These are phyloP conservation scores for Aspergillus viridinutans DNA, from an alignment of 2,329 filamentous ascomycete genomes.

Conservation along the genomic window DNA sequence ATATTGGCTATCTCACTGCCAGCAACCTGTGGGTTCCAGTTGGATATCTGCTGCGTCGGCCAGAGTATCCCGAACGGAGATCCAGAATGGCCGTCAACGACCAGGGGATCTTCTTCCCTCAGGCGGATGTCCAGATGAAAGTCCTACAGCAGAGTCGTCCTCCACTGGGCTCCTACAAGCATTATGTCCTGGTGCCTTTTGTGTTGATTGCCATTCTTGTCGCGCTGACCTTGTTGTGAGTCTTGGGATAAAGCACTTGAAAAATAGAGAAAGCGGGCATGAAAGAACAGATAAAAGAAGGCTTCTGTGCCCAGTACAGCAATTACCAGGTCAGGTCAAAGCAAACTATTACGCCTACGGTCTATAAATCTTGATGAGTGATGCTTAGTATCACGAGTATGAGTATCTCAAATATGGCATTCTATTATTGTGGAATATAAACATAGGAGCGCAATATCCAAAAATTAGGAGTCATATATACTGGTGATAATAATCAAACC, in stretches of 20 bases:
- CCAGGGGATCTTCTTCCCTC: not conserved
- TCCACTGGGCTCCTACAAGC: not conserved
- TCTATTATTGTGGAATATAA: not conserved
- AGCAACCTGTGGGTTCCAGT: constrained; percentile 19
- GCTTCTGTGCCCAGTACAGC: too few relatives aligned
- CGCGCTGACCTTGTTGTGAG: not conserved
- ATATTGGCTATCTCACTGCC: constrained; percentile 15
- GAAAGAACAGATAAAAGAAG: too few relatives aligned
- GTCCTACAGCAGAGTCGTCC: not conserved
- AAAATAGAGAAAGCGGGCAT: too few relatives aligned
- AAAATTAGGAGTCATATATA: not conserved
- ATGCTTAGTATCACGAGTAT: too few relatives aligned
- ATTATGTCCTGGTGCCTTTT: not conserved
- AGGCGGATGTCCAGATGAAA: not conserved
- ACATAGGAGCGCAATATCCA: not conserved
- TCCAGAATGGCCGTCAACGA: not conserved
- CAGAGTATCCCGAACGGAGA: constrained; percentile 7
- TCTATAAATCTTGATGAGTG: too few relatives aligned
- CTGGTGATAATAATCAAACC: not conserved
- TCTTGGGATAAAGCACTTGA: not conserved
- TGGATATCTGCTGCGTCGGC: constrained; percentile 16
- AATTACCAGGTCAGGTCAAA: too few relatives aligned
- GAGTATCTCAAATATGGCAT: not conserved
- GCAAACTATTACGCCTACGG: too few relatives aligned
- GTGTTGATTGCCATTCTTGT: not conserved